Percentiles rank a stretch among this genome's conserved stretches.
Conservation (phyloP, 805 yeast genomes). For the Pichia pseudocactophila region DNA sequence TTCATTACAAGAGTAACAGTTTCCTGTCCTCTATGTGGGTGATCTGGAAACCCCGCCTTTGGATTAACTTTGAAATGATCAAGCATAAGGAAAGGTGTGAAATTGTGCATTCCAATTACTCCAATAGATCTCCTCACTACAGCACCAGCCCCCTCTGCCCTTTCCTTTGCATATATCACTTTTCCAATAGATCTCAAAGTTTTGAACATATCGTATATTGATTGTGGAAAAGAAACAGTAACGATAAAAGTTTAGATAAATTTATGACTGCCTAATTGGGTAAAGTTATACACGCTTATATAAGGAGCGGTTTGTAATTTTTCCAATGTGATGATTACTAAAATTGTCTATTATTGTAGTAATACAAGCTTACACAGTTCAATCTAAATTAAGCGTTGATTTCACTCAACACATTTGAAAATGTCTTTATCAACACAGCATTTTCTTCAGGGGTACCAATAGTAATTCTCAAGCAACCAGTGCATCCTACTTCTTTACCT, state of each 20-base stretch:
- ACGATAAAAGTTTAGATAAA: too few species aligned
- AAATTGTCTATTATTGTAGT: too few species aligned
- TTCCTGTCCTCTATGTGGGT: slow-evolving; percentile 78
- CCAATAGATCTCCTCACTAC: slow-evolving; percentile 77
- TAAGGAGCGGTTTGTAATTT: too few species aligned
- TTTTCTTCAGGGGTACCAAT: slow-evolving; percentile 82
- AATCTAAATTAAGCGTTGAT: neutral
- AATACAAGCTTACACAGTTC: too few species aligned
- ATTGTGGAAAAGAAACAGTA: neutral
- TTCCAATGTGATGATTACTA: too few species aligned
- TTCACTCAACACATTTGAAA: slow-evolving; percentile 17
- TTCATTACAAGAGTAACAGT: slow-evolving; percentile 59
- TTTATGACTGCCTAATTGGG: too few species aligned
- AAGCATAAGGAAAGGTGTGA: slow-evolving; percentile 72
- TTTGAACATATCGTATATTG: neutral
- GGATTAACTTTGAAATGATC: slow-evolving; percentile 65
- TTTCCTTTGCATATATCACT: slow-evolving; percentile 52
- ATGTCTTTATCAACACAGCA: slow-evolving; percentile 35
- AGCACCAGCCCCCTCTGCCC: slow-evolving; percentile 86
- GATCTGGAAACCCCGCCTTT: slow-evolving; percentile 74
- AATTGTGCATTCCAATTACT: slow-evolving; percentile 53
- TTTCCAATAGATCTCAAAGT: slow-evolving; percentile 40
- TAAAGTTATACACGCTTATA: too few species aligned
- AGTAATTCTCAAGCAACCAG: slow-evolving; percentile 80
- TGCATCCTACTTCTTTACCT: slow-evolving; percentile 84